Conservation (phyloP, 352 stramenopile species). For the Phytophthora pinifolia region DNA sequence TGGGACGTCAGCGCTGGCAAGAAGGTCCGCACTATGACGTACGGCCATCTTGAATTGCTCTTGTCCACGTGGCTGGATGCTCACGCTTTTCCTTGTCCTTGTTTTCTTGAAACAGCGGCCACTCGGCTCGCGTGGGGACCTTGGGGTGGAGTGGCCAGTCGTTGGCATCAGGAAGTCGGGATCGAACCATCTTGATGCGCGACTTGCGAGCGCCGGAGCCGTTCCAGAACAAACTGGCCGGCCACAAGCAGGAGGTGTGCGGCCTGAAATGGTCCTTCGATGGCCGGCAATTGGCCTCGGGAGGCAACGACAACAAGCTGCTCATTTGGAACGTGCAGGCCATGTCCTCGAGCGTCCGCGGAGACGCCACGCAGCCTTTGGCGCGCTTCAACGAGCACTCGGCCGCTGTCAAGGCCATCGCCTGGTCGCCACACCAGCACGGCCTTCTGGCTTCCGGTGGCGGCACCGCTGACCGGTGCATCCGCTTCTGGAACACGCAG, state of each 20-base stretch:
- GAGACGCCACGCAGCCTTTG: conserved; percentile 60
- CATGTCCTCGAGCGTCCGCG: conserved; percentile 32
- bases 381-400: conserved; percentile 95
- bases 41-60: conserved; percentile 15
- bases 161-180: conserved; percentile 94
- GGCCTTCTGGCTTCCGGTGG: conserved; percentile 95
- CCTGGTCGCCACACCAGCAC: conserved; percentile 96
- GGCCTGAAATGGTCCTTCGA: conserved; percentile 97
- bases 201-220: conserved; percentile 83
- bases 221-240: conserved; percentile 57
- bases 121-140: conserved; percentile 92
- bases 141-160: conserved; percentile 89
- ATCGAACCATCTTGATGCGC: conserved; percentile 93
- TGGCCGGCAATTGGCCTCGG: conserved; percentile 88
- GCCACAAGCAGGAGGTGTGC: conserved; percentile 92
- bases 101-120: conserved; percentile 50
- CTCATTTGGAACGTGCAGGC: conserved; percentile 93
- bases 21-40: conserved; percentile 89
- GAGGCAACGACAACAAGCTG: conserved; percentile 99
- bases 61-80: background rate
- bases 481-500: conserved; percentile 98
- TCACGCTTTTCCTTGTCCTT: conserved; percentile 6
- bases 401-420: conserved; percentile 97
- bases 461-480: conserved; percentile 96
- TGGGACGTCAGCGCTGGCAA: conserved; percentile 93